phyloP scores from a whole-genome alignment of 108 stramenopile species.

The Asterionellopsis glacialis region DNA sequence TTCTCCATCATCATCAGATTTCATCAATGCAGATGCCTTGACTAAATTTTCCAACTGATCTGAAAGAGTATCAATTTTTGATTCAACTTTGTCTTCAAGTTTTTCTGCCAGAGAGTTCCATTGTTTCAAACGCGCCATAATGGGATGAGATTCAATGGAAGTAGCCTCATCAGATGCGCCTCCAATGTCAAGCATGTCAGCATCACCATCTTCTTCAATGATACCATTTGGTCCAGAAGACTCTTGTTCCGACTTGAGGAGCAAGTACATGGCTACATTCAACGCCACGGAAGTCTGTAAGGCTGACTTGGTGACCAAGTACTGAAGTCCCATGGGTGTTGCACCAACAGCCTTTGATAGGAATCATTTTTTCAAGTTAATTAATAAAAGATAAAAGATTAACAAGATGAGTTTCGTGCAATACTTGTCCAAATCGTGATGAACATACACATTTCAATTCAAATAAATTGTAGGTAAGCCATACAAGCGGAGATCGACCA shows the following conservation, averaged over 20 bases:
- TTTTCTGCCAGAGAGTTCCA: conserved; percentile 45
- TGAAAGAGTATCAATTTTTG: conserved; percentile 32
- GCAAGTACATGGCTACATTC: conserved; percentile 71
- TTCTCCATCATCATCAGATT: conserved; percentile 23
- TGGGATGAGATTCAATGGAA: conserved; percentile 65
- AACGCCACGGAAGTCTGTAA: conserved; percentile 61
- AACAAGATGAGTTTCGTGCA: no score
- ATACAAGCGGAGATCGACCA: conserved; percentile 68
- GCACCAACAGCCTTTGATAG: conserved; percentile 66
- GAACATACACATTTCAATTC: conserved; percentile 11
- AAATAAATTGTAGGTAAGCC: conserved; percentile 11
- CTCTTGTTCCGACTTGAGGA: conserved; percentile 55
- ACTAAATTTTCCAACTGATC: conserved; percentile 59
- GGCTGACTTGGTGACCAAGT: conserved; percentile 65
- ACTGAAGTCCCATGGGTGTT: conserved; percentile 59
- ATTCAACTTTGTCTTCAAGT: conserved; percentile 57
- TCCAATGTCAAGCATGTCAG: not conserved
- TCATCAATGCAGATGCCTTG: conserved; percentile 68
- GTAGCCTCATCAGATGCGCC: not conserved
- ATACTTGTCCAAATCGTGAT: not conserved
- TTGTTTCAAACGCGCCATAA: conserved; percentile 71
- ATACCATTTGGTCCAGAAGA: conserved; percentile 5
- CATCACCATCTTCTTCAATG: conserved; percentile 10
- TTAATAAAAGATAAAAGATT: not conserved
- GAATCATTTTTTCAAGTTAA: conserved; percentile 4